phyloP scores from a whole-genome alignment of 257 asterid genomes.

The Cruciata laevipes region DNA sequence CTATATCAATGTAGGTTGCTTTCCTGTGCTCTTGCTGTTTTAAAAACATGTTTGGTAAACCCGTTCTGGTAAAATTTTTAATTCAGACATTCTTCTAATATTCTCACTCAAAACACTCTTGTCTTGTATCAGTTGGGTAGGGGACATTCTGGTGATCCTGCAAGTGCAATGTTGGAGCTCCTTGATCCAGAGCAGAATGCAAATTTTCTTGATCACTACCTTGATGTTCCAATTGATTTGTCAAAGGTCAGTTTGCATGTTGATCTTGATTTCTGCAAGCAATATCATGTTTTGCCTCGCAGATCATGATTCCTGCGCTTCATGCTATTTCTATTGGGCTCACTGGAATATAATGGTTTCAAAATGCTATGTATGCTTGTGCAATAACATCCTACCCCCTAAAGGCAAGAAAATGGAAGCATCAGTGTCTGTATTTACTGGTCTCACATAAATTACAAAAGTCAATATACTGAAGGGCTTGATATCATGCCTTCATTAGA shows the following conservation, averaged over 20 bases:
- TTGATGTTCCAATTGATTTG: slow-evolving; percentile 93
- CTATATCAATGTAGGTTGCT: not conserved
- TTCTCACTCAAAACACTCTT: slow-evolving; percentile 7
- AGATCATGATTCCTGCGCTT: not conserved
- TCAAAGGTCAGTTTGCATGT: slow-evolving; percentile 60
- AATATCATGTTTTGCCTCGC: not conserved
- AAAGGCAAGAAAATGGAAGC: not conserved
- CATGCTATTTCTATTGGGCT: not conserved
- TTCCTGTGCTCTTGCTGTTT: not conserved
- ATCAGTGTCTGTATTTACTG: not conserved
- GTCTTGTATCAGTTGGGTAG: slow-evolving; percentile 78
- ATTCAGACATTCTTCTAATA: not conserved
- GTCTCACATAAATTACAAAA: not conserved
- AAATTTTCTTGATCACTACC: slow-evolving; percentile 96
- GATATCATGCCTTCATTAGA: not conserved
- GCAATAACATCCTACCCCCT: no score
- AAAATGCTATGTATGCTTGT: not conserved
- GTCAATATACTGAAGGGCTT: not conserved
- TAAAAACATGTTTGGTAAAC: not conserved
- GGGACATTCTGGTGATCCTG: slow-evolving; percentile 99
- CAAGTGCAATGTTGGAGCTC: slow-evolving; percentile 99
- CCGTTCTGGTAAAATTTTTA: not conserved
- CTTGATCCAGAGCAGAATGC: slow-evolving; percentile 99
- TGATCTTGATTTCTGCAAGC: not conserved
- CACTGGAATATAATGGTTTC: not conserved